Base-by-base conservation (phyloP, 345 rosid species). In the Populus ilicifolia region DNA sequence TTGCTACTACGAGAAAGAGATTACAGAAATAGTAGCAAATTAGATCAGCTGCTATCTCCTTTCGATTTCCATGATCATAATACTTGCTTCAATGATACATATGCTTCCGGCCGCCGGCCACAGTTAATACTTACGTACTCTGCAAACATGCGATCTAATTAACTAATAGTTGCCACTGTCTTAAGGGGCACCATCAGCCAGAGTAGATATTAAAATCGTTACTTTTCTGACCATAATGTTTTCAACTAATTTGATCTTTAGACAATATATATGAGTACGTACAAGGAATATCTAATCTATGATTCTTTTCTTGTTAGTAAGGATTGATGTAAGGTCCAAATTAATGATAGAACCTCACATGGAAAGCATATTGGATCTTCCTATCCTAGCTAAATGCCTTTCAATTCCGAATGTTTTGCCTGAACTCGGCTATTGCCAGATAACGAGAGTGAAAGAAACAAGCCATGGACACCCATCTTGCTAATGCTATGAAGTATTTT, bases 381-480 rank as follows among this genome's bases (percentile, higher is more conserved):
- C 35, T 27, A 21, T 75, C 46, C 69, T 48, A 54, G 61, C 50
- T 36, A 59, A 75, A 54, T 79, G 77, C 76, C 36, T 69, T 77
- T 73, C 56, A 44, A 81, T 72, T 76, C 73, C 77, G 75, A 44
- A 71, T 79, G 63, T 79, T 75, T 75, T 79, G 80, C 23, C 75
- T 69, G 2, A 46, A 79, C 10, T 73, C 21, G 68, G 81, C 11
- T 67, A 44, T 36, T 73, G 61, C 79, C 69, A n/a, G 73, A 39
- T 10, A 46, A 17, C 12, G 80, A 82, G 80, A 82, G 61, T 35
- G 11, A 36, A 54, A 67, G 77, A 23, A 81, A 68, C 64, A 73
- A 27, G 3, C 67, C 70, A 61, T 65, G 36, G 70, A 50, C 63
- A 72, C 75, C 73, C 73, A 69, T 69, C 80, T 83, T 50, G 63